Percentiles rank a stretch among this genome's conserved stretches.
These are phyloP conservation scores for Fusarium sp. DNA, from an alignment of 2,329 filamentous ascomycete genomes.

Conservation along the genomic window DNA sequence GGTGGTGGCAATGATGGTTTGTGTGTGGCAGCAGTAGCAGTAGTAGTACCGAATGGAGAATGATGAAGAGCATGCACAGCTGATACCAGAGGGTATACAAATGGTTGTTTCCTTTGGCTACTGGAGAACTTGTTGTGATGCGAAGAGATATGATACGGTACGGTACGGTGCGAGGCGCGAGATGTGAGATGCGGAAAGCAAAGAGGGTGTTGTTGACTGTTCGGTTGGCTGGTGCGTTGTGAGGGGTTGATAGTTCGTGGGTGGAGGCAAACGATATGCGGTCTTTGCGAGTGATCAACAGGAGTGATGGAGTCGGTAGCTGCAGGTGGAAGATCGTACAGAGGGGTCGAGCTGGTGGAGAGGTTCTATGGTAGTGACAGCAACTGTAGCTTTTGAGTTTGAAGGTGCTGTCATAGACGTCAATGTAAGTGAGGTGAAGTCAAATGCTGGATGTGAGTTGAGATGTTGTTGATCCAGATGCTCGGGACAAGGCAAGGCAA, in stretches of 20 bases:
- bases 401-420: not conserved
- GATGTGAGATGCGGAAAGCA: slow-evolving; percentile 35
- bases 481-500: slow-evolving; percentile 40
- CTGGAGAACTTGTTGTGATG: slow-evolving; percentile 14
- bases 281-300: slow-evolving; percentile 37
- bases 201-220: not conserved
- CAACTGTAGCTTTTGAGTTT: slow-evolving; percentile 12
- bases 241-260: slow-evolving; percentile 37
- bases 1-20: slow-evolving; percentile 14
- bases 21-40: slow-evolving; percentile 3
- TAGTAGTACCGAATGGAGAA: not conserved
- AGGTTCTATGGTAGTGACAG: slow-evolving; percentile 13
- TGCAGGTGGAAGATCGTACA: slow-evolving; percentile 21
- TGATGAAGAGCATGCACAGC: slow-evolving; percentile 8
- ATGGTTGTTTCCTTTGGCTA: slow-evolving; percentile 8
- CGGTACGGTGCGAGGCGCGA: slow-evolving; percentile 18
- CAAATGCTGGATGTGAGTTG: not conserved
- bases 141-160: not conserved
- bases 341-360: slow-evolving; percentile 7
- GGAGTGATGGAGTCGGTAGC: slow-evolving; percentile 31
- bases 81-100: slow-evolving; percentile 7
- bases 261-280: slow-evolving; percentile 38
- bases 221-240: slow-evolving; percentile 18
- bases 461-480: slow-evolving; percentile 44
- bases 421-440: slow-evolving; percentile 10